Base-by-base conservation (phyloP, 257 asterid species). In the Cinchona pubescens region DNA sequence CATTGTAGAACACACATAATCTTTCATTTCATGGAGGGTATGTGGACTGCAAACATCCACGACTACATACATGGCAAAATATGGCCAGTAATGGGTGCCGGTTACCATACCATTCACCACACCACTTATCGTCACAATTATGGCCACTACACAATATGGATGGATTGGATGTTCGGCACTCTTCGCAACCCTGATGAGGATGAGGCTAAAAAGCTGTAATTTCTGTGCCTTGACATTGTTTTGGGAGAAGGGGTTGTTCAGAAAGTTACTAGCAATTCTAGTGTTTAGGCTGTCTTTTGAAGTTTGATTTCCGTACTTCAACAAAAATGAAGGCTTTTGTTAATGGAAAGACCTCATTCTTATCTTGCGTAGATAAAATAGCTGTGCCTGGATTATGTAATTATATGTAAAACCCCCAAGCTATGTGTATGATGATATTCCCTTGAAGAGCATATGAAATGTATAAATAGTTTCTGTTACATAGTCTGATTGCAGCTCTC, bases 21-120 rank as follows among this genome's bases (percentile, higher is more conserved):
- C 58, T 93, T 95, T 76, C 61, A 91, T 65, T 92, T 95, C 82
- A 72, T 91, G 1, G 98, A 91, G 84, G 97, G 82, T 72, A 74
- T 92, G 78, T 95, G 99, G 99, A 88, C 98, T 30, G 97, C 99
- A 63, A 91, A 92, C 74, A 92, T 95, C 76, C 98, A 95, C 7
- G 97, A 95, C 85, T 91, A 96, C 86, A 91, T 92, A 81, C 91
- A 95, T 6, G 94, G 87, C 13, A 91, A 91, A 79, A 66, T 90
- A 66, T 95, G 99, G 98, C 98, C 98, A 2, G 96, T 91, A 4
- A 91, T 95, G 99, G 99, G 99, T 65, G 97, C 99, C 2, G 99
- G 97, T 56, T 91, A 92, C 86, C 98, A 95, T 73, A 92, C 99
- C 82, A 92, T 95, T 66, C 99, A 92, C 82, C 99, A 95, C 89